phyloP scores from a whole-genome alignment of 2,329 filamentous ascomycete species.

The Trichoderma asperellum region DNA sequence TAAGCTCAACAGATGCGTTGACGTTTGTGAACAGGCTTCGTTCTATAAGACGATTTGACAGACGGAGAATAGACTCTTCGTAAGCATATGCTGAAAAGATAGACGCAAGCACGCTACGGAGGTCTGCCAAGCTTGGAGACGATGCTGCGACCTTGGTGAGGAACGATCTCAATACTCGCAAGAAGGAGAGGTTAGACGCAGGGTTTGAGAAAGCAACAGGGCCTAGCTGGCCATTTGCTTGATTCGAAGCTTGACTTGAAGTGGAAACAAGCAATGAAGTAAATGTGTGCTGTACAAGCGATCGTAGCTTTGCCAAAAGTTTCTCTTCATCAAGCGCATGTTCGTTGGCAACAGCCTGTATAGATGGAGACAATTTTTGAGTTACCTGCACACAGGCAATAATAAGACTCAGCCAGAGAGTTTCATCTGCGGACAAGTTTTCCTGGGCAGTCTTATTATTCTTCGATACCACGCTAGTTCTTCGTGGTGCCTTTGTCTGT shows the following conservation, averaged over 20 bases:
- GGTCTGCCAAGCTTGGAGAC: conserved; percentile 83
- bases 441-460: conserved; percentile 52
- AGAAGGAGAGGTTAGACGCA: conserved; percentile 72
- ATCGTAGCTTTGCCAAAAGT: conserved; percentile 70
- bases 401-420: conserved; percentile 64
- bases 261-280: conserved; percentile 81
- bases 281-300: conserved; percentile 86
- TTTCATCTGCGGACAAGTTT: conserved; percentile 58
- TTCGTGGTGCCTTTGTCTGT: conserved; percentile 68
- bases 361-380: conserved; percentile 61
- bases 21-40: conserved; percentile 88
- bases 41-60: conserved; percentile 86
- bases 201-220: conserved; percentile 45
- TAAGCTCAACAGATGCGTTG: conserved; percentile 69
- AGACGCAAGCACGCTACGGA: conserved; percentile 81
- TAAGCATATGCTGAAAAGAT: conserved; percentile 97
- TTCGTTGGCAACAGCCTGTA: conserved; percentile 44
- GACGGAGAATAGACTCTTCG: conserved; percentile 82
- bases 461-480: conserved; percentile 52
- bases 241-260: conserved; percentile 62
- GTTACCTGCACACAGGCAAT: conserved; percentile 66
- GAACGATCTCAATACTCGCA: conserved; percentile 87
- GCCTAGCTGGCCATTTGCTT: conserved; percentile 40
- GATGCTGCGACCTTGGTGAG: conserved; percentile 78
- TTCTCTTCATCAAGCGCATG: conserved; percentile 58